A percentile compares a stretch with the other conserved stretches of the same genome.
Conservation (phyloP, 2,329 filamentous ascomycete genomes). For the Penicillium sp. region DNA sequence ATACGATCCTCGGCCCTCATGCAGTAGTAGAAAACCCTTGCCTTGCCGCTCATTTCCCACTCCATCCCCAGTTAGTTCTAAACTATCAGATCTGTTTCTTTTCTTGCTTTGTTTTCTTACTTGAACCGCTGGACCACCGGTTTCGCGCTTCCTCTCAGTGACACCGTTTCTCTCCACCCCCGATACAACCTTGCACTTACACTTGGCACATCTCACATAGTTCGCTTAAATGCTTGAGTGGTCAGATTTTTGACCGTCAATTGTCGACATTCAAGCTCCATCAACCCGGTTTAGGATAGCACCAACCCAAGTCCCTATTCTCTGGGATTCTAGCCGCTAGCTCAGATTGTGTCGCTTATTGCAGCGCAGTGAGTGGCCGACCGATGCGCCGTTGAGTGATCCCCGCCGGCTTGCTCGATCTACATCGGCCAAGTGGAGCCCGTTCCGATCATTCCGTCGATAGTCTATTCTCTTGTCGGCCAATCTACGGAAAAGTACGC, state of each 20-base stretch:
- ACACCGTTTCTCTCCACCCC: neutral
- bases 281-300: neutral
- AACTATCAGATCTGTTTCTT: conserved; percentile 12
- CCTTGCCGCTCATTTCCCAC: conserved; percentile 20
- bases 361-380: conserved; percentile 9
- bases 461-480: neutral
- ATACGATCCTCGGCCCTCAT: conserved; percentile 18
- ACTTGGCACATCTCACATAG: conserved; percentile 16
- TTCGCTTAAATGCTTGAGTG: neutral
- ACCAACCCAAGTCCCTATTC: conserved; percentile 9
- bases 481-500: neutral
- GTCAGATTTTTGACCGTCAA: conserved; percentile 3
- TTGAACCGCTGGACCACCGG: conserved; percentile 13
- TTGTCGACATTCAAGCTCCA: neutral
- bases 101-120: neutral
- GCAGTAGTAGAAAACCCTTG: conserved; percentile 25
- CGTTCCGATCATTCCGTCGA: conserved; percentile 8
- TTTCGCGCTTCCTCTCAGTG: neutral
- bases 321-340: conserved; percentile 12
- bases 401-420: conserved; percentile 13
- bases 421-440: conserved; percentile 7
- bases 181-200: conserved; percentile 21
- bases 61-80: conserved; percentile 5
- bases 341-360: conserved; percentile 8
- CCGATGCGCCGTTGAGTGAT: conserved; percentile 17